Evolutionary conservation across 495 filamentous ascomycete genomes (phyloP), one percentile per base, ranked within the genome.

Genomic region (Penicillium malachiteum): DNA sequence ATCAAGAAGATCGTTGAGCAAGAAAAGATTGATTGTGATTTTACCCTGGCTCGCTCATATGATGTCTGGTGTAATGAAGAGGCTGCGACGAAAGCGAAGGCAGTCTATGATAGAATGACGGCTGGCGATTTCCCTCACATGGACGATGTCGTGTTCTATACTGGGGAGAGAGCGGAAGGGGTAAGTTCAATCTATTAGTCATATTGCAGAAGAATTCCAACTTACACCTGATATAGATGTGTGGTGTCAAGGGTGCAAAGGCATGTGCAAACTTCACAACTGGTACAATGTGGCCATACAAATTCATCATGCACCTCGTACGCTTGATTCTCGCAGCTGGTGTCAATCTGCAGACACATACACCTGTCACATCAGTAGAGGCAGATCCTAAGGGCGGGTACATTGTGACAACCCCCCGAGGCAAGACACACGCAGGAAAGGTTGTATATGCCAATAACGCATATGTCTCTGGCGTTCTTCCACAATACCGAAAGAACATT

Each of bases 371-470:
- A 10, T 66, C 66, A 6, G 60, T 86, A 8, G 59, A 31, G 1
- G 58, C 62, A 12, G 60, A 63, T 44, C 42, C 65, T 6, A 54
- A 60, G 31, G 55, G 57, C 21, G 71, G 62, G 0, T 88, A 78
- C 74, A 69, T 55, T 10, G 66, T 89, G 0, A 44, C 78, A 26
- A 89, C 87, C 3, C 51, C 66, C 12, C 72, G 83, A 21, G 85
- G 85, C 13, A 65, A 39, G 5, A 80, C 89, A n/a, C 62, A 38
- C 7, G 76, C 87, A 0, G 56, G 56, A 21, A 79, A 76, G 42
- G 74, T 91, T 3, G 73, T 91, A 8, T 65, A 89, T 45, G 88
- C 87, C 26, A 91, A 86, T 32, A 92, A 92, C 53, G 88, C 84
- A 18, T 90, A 90, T 60, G 84, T 86, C 2, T 80, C 84, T 1